Evolutionary conservation across 2,329 filamentous ascomycete species (phyloP), one percentile per base, ranked within the genome.

Genomic region (Helotiales sp.): DNA sequence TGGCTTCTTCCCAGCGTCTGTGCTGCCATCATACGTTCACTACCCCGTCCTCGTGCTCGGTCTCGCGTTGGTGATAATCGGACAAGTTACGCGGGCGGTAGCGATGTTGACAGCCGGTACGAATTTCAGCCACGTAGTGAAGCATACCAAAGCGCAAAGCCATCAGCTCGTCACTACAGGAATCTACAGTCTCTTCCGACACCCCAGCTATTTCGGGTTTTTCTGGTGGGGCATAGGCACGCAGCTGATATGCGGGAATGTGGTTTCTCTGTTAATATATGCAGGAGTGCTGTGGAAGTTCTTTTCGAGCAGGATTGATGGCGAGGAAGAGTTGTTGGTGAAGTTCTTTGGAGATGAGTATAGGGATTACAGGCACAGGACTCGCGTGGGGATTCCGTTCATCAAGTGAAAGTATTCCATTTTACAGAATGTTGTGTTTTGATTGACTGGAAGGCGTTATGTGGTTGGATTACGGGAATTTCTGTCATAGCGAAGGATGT

Each of bases 191-290:
- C 78, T 86, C 52, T 82, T 96, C 61, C 84, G 96, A 26, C 96
- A 99, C 79, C 96, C 96, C 13, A 91, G 91, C 67, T 99, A 99
- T 80, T 97, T 98, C 82, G 96, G 95, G 3, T 99, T 97, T 82
- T 99, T 97, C 80, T 98, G 93, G 89, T 99, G 95, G 95, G 93
- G 92, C 0, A 76, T 98, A n/a, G 96, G 96, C 5, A 97, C 94
- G 13, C 96, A 99, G 83, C 77, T 98, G 50, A 88, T 97, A 63
- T 84, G 97, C 70, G 95, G 95, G 20, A 99, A 99, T 79, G 80
- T 86, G 8, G 71, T 97, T 1, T 97, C 93, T 77, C 88, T 96
- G 65, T 72, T 89, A 6, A 91, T 80, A 1, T 98, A 97, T 81
- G 80, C 87, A 0, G 78, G 85, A 7, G 91, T 96, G 17, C 79